phyloP scores from a whole-genome alignment of 805 yeast genomes.

The Hanseniaspora hatyaiensis region DNA sequence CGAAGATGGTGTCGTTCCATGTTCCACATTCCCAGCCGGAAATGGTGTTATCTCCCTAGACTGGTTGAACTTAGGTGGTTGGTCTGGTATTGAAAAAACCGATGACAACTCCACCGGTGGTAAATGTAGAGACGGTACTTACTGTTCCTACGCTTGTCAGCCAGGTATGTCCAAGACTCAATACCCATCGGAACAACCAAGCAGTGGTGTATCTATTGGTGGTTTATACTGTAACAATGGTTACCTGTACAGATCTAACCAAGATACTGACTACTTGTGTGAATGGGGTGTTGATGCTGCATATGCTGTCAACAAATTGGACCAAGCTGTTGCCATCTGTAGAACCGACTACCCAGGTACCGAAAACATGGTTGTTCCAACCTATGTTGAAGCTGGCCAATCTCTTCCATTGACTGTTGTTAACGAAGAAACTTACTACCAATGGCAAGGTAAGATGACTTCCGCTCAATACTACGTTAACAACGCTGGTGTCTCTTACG shows the following conservation, averaged over 20 bases:
- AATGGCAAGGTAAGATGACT: constrained; percentile 69
- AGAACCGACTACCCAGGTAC: constrained; percentile 99
- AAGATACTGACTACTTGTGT: constrained; percentile 58
- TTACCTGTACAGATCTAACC: constrained; percentile 69
- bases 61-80: constrained; percentile 69
- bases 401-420: constrained; percentile 65
- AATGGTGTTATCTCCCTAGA: constrained; percentile 71
- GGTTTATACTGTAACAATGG: constrained; percentile 83
- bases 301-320: constrained; percentile 50
- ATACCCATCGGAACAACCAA: constrained; percentile 85
- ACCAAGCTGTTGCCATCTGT: constrained; percentile 71
- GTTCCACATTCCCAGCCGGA: constrained; percentile 65
- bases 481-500: constrained; percentile 82
- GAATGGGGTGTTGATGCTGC: constrained; percentile 75
- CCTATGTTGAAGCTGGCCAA: constrained; percentile 60
- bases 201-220: constrained; percentile 84
- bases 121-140: constrained; percentile 73
- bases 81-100: constrained; percentile 53
- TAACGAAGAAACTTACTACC: constrained; percentile 62
- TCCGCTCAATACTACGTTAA: constrained; percentile 96
- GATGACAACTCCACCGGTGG: constrained; percentile 50
- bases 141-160: constrained; percentile 97
- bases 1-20: constrained; percentile 53
- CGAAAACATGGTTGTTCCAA: constrained; percentile 95
- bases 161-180: constrained; percentile 98